These are phyloP conservation scores for Cutaneotrichosporon sp. DNA, from an alignment of 1,284 basidiomycete species.

Conservation along the genomic window DNA sequence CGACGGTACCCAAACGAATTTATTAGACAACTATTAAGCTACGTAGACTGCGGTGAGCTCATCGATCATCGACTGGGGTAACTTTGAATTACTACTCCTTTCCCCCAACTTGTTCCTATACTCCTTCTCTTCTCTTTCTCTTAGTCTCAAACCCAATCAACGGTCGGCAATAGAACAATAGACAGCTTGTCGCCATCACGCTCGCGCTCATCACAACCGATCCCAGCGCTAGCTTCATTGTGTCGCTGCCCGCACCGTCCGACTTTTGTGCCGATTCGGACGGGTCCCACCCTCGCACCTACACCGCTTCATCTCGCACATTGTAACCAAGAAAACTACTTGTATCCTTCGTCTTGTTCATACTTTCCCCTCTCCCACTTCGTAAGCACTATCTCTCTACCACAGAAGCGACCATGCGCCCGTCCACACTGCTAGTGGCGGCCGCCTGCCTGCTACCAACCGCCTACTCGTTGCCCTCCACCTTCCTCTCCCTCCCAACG, in stretches of 20 bases:
- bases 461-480: not conserved
- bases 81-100: not conserved
- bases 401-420: not conserved
- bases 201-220: not conserved
- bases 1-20: too few species aligned
- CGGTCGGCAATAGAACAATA: not conserved
- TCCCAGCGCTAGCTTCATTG: not conserved
- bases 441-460: not conserved
- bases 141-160: not conserved
- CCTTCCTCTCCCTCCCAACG: not conserved
- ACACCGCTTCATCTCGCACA: not conserved
- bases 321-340: not conserved
- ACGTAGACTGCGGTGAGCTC: too few species aligned
- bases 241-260: not conserved
- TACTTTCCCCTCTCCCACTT: not conserved
- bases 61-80: not conserved
- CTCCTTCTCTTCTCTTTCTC: not conserved
- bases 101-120: not conserved
- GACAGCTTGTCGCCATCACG: not conserved
- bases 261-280: not conserved
- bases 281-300: not conserved
- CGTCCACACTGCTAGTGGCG: not conserved
- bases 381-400: not conserved
- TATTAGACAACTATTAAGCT: too few species aligned
- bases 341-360: not conserved